Base-by-base conservation (phyloP, 345 rosid species). In the Bruguiera sexangula region DNA sequence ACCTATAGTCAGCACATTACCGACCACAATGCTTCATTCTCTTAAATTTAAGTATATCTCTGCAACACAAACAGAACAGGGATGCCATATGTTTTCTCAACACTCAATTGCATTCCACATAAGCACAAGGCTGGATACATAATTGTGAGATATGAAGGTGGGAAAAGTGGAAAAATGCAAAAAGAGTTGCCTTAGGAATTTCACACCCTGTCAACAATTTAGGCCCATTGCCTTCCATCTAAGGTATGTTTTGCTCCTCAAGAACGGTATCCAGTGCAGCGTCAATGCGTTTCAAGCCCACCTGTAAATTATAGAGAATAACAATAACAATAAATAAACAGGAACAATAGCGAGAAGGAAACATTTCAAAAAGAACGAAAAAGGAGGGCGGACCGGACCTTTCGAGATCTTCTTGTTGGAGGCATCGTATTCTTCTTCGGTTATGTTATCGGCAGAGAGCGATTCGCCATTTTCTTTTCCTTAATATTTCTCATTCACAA, bases 201-300 rank as follows among this genome's bases (percentile, higher is more conserved):
- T 29, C 32, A 63, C 55, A 20, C 18, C 50, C 61, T 11, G 50
- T 50, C 51, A 62, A 18, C 15, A 51, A 32, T 13, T 18, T 52
- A 1, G 24, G 20, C 24, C 52, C 74, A 55, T 30, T 29, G 22
- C 19, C 30, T 36, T 13, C 62, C 4, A 20, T 27, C 52, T 59
- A 59, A 5, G 60, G 19, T 62, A 65, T 60, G 53, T 68, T 74
- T 53, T 39, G 48, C 60, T 66, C 74, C 51, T 79, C 87, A 27
- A 81, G 60, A 37, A 81, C 69, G 46, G 60, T 29, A 2, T 56
- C 32, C 29, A 27, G 29, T 27, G 29, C 29, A 27, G 29, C 29
- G 29, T 27, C 29, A 27, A 27, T 27, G 20, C 85, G 77, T 58
- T 8, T 79, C 66, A 70, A 13, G 30, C 83, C 85, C 60, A 61